Evolutionary conservation across 352 stramenopile species (phyloP).

Genomic region (Phytophthora pisi): DNA sequence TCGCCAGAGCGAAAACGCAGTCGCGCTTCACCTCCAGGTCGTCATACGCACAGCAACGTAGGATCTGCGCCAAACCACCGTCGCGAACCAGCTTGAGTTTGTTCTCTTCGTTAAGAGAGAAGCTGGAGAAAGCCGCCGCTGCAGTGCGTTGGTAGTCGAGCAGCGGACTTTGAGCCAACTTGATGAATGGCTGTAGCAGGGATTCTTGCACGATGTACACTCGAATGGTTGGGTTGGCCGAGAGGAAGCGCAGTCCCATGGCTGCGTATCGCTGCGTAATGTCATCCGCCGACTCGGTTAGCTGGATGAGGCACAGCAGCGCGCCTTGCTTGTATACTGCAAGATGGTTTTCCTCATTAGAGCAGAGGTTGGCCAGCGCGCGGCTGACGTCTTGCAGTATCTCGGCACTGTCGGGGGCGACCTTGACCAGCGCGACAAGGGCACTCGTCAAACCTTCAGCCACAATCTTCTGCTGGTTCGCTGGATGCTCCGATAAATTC

Average conservation of each 20-base stretch:
- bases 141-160: constrained; percentile 94
- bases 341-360: constrained; percentile 95
- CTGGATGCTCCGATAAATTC: constrained; percentile 93
- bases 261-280: constrained; percentile 95
- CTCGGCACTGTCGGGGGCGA: constrained; percentile 82
- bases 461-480: constrained; percentile 93
- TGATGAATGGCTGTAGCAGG: constrained; percentile 91
- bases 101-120: constrained; percentile 93
- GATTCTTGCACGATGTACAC: constrained; percentile 92
- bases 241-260: constrained; percentile 95
- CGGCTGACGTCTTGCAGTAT: constrained; percentile 95
- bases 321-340: constrained; percentile 93
- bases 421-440: constrained; percentile 76
- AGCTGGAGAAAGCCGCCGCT: constrained; percentile 92
- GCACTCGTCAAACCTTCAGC: constrained; percentile 88
- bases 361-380: constrained; percentile 92
- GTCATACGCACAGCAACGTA: constrained; percentile 89
- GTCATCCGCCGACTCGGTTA: constrained; percentile 90
- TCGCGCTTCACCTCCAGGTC: constrained; percentile 94
- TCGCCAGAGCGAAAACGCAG: constrained; percentile 94
- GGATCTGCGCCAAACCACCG: constrained; percentile 89
- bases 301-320: constrained; percentile 88
- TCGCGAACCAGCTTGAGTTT: constrained; percentile 94
- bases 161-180: constrained; percentile 90
- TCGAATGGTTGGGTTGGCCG: constrained; percentile 93